A percentile compares a stretch with the other conserved stretches of the same genome.
Conservation (phyloP, 2,329 filamentous ascomycete genomes). For the Seiridium unicorne region DNA sequence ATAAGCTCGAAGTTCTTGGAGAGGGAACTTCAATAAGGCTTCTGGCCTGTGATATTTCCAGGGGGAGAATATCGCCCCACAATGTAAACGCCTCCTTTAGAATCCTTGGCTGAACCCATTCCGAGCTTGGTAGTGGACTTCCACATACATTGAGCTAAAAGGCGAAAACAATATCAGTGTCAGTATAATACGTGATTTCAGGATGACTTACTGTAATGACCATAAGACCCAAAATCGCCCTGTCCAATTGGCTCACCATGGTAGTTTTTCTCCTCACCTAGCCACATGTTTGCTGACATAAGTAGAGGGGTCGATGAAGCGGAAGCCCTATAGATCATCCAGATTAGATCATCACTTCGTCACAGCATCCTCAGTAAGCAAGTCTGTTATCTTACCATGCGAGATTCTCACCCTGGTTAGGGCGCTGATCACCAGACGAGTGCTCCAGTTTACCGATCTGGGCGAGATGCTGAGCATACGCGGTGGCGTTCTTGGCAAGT, state of each 20-base stretch:
- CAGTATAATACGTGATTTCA: not conserved
- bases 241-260: slow-evolving; percentile 30
- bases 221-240: slow-evolving; percentile 30
- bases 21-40: slow-evolving; percentile 16
- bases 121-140: slow-evolving; percentile 24
- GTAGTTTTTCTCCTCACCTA: slow-evolving; percentile 30
- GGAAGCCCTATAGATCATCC: slow-evolving; percentile 20
- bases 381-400: slow-evolving; percentile 11
- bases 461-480: slow-evolving; percentile 28
- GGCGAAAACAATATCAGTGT: not conserved
- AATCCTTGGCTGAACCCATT: slow-evolving; percentile 20
- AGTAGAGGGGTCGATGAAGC: slow-evolving; percentile 8
- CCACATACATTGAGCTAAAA: slow-evolving; percentile 25
- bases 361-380: not conserved
- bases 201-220: slow-evolving; percentile 30
- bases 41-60: slow-evolving; percentile 21
- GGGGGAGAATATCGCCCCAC: slow-evolving; percentile 24
- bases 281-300: slow-evolving; percentile 20
- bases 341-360: slow-evolving; percentile 10
- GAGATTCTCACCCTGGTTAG: slow-evolving; percentile 33
- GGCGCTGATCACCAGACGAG: slow-evolving; percentile 22
- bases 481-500: slow-evolving; percentile 24
- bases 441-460: slow-evolving; percentile 25
- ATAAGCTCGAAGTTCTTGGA: too few relatives aligned
- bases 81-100: slow-evolving; percentile 19